Percentiles rank a stretch among this genome's conserved stretches.
Evolutionary conservation across 257 asterid species (phyloP).

Genomic region (Echites panduratus): DNA sequence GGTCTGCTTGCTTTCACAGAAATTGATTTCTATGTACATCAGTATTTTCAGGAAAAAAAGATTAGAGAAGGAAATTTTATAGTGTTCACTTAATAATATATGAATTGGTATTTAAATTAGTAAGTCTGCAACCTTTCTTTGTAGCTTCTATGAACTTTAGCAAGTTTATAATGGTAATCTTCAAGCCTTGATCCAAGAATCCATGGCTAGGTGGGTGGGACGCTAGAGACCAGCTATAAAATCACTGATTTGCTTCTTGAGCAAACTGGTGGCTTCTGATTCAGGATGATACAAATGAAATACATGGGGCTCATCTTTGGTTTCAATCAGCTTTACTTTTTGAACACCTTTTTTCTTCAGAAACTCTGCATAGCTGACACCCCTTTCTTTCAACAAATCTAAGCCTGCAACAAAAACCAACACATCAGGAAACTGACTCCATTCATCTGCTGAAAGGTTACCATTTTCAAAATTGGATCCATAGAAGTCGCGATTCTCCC

Average conservation of each 20-base stretch:
- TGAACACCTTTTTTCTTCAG: constrained; percentile 47
- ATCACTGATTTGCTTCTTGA: constrained; percentile 43
- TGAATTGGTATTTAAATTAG: background rate
- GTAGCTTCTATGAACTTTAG: background rate
- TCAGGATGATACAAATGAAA: constrained; percentile 57
- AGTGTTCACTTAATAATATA: background rate
- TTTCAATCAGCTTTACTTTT: constrained; percentile 51
- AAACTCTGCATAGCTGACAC: constrained; percentile 51
- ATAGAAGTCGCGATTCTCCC: constrained; percentile 43
- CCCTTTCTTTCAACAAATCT: constrained; percentile 81
- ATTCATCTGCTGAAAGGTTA: constrained; percentile 22
- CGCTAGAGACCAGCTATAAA: constrained; percentile 39
- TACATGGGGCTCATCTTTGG: constrained; percentile 52
- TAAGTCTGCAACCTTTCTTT: background rate
- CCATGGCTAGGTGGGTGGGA: background rate
- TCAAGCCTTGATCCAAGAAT: too few relatives aligned
- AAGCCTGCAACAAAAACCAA: constrained; percentile 56
- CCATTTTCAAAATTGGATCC: constrained; percentile 56
- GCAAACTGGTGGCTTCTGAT: constrained; percentile 50
- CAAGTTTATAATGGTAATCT: too few relatives aligned
- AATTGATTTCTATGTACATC: background rate
- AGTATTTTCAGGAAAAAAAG: background rate
- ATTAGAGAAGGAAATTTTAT: background rate
- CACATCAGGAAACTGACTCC: constrained; percentile 45
- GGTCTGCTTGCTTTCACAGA: background rate